Evolutionary conservation across 192 early-diverging fungal genomes (phyloP), one percentile per base, ranked within the genome.

Genomic region (Kickxella alabastrina): DNA sequence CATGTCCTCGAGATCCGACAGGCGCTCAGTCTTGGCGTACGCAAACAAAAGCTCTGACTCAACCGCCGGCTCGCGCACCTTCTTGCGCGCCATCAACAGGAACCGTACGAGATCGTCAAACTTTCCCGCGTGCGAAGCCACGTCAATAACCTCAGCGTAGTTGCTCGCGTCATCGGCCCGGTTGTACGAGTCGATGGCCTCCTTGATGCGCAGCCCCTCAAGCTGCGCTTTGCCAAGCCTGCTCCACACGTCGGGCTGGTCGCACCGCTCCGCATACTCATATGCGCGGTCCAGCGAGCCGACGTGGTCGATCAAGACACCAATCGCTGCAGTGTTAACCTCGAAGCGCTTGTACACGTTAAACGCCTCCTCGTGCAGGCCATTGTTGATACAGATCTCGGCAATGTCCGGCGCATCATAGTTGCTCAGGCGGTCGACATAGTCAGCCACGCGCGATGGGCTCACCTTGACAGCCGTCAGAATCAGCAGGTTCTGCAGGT

Each of bases 381-480:
- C 87, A 57, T 80, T 85, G 49, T 87, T 87, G 64, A 97, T 84
- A 57, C 92, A 93, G 45, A 98, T 91, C 52, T 91, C 87, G 7
- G 97, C 97, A 80, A 99, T 93, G 65, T 99, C 94, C 3, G 92
- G 88, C 1, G 93, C 95, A 64, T 99, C 94, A 69, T 84, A 98
- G 83, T 96, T 98, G 58, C 91, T 84, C 31, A 99, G 80, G 27
- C 92, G 87, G n/a, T 80, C 84, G 49, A 99, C 87, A 55, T 94
- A 99, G 46, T 97, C 93, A 80, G 95, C 96, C 13, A 99, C 96
- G 52, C 89, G 84, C 32, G 83, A 53, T 35, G 86, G 86, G 67
- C 96, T 91, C n/a, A 92, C 89, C 74, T 92, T 93, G 63, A 99
- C 87, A 6, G 96, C 96, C 10, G 96, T 99, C 49, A 97, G 75